Percentiles rank a stretch among this genome's conserved stretches.
Conservation (phyloP, 1,284 basidiomycete species). For the Marasmius fiardii region DNA sequence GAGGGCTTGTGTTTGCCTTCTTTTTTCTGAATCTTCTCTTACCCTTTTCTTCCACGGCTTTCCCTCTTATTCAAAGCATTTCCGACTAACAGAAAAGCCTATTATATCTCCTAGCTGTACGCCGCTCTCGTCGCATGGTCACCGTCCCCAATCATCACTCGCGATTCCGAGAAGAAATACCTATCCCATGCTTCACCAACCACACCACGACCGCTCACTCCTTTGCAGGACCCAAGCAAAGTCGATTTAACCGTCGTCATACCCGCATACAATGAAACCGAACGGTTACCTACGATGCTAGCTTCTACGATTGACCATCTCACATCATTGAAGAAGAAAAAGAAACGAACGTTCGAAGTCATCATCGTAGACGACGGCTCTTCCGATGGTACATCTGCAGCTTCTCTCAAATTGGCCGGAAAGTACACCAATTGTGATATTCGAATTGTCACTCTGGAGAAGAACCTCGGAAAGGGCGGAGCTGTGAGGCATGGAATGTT, state of each 20-base stretch:
- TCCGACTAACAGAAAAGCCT: neutral
- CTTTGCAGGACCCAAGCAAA: constrained; percentile 46
- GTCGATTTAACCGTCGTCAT: constrained; percentile 80
- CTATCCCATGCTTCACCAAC: constrained; percentile 48
- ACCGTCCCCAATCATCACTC: constrained; percentile 60
- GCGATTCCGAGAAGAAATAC: constrained; percentile 64
- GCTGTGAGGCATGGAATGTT: constrained; percentile 90
- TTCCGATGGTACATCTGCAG: constrained; percentile 66
- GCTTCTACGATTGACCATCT: constrained; percentile 66
- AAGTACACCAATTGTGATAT: constrained; percentile 56
- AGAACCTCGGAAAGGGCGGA: constrained; percentile 89
- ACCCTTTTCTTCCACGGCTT: too few species aligned
- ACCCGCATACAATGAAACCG: constrained; percentile 88
- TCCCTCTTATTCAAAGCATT: too few species aligned
- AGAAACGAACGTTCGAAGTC: constrained; percentile 67
- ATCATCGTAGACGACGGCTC: constrained; percentile 91
- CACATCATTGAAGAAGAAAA: constrained; percentile 28
- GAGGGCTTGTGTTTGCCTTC: constrained; percentile 31
- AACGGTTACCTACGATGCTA: constrained; percentile 82
- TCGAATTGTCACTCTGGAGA: constrained; percentile 73
- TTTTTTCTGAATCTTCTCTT: constrained; percentile 21
- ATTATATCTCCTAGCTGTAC: constrained; percentile 46
- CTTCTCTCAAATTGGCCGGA: constrained; percentile 63
- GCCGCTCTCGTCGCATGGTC: constrained; percentile 63
- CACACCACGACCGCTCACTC: constrained; percentile 48